These are phyloP conservation scores for Streptanthus diversifolius DNA, from an alignment of 345 rosid species.

Conservation along the genomic window DNA sequence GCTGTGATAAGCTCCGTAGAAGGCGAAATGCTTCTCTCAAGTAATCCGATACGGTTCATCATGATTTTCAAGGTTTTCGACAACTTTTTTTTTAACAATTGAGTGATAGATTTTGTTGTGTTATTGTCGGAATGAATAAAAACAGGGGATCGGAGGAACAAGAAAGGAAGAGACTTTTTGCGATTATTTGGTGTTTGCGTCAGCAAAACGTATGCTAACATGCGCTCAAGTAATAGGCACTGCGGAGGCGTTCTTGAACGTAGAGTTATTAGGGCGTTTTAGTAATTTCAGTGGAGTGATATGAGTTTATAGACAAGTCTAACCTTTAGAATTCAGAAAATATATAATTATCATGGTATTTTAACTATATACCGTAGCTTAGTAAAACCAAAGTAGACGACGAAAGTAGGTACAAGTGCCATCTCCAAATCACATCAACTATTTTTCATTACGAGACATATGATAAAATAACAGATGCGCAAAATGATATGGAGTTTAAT, in stretches of 20 bases:
- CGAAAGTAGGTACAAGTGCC: constrained; percentile 2
- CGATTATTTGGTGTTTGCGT: not conserved
- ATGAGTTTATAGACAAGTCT: not conserved
- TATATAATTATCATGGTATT: not conserved
- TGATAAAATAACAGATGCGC: not conserved
- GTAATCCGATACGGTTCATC: constrained; percentile 45
- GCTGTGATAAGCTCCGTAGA: constrained; percentile 82
- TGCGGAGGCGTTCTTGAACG: not conserved
- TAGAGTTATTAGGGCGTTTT: not conserved
- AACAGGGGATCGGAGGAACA: not conserved
- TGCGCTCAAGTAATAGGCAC: not conserved
- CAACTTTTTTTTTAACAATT: not conserved
- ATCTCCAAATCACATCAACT: constrained; percentile 6
- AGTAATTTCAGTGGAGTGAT: not conserved
- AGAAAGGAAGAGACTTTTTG: not conserved
- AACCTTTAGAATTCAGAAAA: not conserved
- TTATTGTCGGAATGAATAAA: not conserved
- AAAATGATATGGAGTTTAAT: constrained; percentile 1
- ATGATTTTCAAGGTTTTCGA: not conserved
- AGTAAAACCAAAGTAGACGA: not conserved
- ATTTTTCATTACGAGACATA: not conserved
- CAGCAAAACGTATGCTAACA: not conserved
- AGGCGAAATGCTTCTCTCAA: constrained; percentile 82
- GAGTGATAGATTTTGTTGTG: not conserved
- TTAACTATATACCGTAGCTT: not conserved